A percentile compares a stretch with the other conserved stretches of the same genome.
These are phyloP conservation scores for Scytalidium sp. DNA, from an alignment of 2,329 filamentous ascomycete species.

Conservation along the genomic window DNA sequence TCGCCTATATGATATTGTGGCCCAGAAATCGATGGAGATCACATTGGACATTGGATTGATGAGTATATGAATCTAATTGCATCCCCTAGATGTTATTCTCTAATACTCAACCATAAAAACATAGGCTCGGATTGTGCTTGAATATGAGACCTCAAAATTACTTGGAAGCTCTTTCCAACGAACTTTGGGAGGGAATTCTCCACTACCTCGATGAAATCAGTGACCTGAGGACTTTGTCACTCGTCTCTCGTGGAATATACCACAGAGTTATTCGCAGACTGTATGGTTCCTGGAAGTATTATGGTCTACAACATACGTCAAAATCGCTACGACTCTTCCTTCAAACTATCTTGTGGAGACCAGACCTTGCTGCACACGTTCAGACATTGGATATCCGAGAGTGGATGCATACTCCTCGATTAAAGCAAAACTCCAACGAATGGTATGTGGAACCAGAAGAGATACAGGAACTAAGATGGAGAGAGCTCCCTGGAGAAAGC, in stretches of 20 bases:
- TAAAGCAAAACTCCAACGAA: too few species aligned
- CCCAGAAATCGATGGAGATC: too few species aligned
- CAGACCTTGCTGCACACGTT: slow-evolving; percentile 9
- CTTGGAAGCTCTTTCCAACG: slow-evolving; percentile 6
- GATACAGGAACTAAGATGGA: too few species aligned
- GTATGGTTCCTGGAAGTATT: slow-evolving; percentile 9
- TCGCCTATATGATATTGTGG: too few species aligned
- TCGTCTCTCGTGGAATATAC: slow-evolving; percentile 5
- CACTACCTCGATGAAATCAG: slow-evolving; percentile 1
- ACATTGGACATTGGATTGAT: too few species aligned
- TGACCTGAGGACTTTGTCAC: slow-evolving; percentile 5
- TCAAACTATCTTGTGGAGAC: slow-evolving; percentile 8
- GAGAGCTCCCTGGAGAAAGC: too few species aligned
- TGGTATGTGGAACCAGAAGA: too few species aligned
- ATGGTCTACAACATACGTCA: slow-evolving; percentile 5
- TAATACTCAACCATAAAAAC: too few species aligned
- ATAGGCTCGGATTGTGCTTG: too few species aligned
- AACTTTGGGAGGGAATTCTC: slow-evolving; percentile 8
- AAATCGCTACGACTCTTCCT: slow-evolving; percentile 6
- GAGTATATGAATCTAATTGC: too few species aligned
- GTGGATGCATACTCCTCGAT: slow-evolving; percentile 5
- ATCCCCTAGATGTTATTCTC: too few species aligned
- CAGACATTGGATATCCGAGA: slow-evolving; percentile 12
- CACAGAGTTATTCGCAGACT: slow-evolving; percentile 6
- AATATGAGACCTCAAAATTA: background rate